Base-by-base conservation (phyloP, 2,329 filamentous ascomycete species). In the Arthrobotrys musiformis region DNA sequence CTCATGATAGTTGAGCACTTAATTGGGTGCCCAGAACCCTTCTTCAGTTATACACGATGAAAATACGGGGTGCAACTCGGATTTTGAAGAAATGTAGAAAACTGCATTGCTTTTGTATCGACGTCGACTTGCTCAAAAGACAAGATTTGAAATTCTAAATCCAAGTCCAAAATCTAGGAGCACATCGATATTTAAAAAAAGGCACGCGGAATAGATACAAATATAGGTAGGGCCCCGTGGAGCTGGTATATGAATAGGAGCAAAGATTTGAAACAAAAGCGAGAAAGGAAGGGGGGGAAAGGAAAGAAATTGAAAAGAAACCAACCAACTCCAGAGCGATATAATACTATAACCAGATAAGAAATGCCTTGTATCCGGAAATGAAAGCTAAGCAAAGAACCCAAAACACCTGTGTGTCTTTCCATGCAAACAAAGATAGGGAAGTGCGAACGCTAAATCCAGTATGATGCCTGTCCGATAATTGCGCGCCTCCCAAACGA, bases 331-430 rank as follows among this genome's bases (percentile, higher is more conserved):
- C 54, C 54, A 40, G 50, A 56, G 30, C 50, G 11, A 56, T 56
- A 30, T 17, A 28, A 17, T 17, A 33, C 6, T 17, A 48, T 24
- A 13, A 48, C 28, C 6, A 17, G 4, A 50, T 24, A 58, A 40
- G 30, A 35, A 22, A 58, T 58, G 17, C 54, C 54, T 40, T 58
- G 22, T 26, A 8, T 58, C 19, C 17, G 26, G 19, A 58, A 40
- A 58, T 58, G 19, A 58, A 58, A 35, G 50, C n/a, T 9, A 26
- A 26, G 7, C 17, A 26, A 58, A 24, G 1, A 70, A 42, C 46
- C 67, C 44, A 46, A 15, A 70, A 70, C 66, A 70, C 54, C 54
- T 62, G 15, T 52, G 40, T 62, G 24, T 54, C 30, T 40, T 54
- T 30, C 66, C 30, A 50, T 54, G 42, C 22, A 42, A 52, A 52